Evolutionary conservation across 768 basidiomycete species (phyloP).

Genomic region (Leccinum olivaceopallidum): DNA sequence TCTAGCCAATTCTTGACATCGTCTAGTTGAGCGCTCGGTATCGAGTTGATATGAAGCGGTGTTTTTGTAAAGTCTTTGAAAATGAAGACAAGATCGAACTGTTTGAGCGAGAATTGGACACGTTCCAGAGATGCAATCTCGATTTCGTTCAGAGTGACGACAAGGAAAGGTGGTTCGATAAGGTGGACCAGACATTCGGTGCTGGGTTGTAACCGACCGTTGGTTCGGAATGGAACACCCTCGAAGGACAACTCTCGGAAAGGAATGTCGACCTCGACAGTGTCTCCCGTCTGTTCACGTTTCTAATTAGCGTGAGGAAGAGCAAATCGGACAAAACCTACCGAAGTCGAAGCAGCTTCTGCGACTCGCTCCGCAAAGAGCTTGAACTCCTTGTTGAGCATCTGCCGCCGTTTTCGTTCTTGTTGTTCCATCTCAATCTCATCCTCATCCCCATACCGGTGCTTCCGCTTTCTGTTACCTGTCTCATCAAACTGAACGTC

Average conservation of each 20-base stretch:
- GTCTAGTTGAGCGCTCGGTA: conserved; percentile 86
- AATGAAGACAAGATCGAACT: conserved; percentile 97
- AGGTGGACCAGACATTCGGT: conserved; percentile 97
- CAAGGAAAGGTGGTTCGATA: conserved; percentile 93
- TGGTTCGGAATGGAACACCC: conserved; percentile 95
- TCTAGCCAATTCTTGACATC: conserved; percentile 99
- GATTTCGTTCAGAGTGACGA: conserved; percentile 91
- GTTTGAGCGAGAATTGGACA: conserved; percentile 93
- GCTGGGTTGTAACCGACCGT: conserved; percentile 92
- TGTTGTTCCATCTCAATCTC: conserved; percentile 99
- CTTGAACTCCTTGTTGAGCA: conserved; percentile 94
- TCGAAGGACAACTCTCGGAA: conserved; percentile 97
- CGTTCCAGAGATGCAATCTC: conserved; percentile 97
- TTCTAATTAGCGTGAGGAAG: background rate
- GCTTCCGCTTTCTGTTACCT: conserved; percentile 96
- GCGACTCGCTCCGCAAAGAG: conserved; percentile 90
- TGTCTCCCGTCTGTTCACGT: conserved; percentile 64
- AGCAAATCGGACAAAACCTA: conserved; percentile 39
- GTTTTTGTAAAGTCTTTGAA: conserved; percentile 91
- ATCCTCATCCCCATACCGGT: conserved; percentile 97
- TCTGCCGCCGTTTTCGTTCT: conserved; percentile 84
- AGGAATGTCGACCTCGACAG: conserved; percentile 92
- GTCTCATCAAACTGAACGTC: conserved; percentile 99
- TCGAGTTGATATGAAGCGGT: conserved; percentile 95
- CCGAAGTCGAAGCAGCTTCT: conserved; percentile 76